Evolutionary conservation across 305 asterid genomes (phyloP), one percentile per base, ranked within the genome.

Genomic region (Striga hermonthica): DNA sequence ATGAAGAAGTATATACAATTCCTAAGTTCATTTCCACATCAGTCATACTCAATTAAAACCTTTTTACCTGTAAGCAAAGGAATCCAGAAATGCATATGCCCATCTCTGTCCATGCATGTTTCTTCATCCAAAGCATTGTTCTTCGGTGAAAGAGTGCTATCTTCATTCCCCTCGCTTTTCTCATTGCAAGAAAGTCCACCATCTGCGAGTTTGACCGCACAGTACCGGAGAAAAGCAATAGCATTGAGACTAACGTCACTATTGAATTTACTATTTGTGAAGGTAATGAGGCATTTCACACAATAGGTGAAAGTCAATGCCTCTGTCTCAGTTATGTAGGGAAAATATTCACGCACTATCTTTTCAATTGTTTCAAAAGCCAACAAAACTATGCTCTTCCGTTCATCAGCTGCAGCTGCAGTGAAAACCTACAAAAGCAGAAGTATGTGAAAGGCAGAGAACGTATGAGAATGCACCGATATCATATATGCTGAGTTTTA

Each of bases 341-440:
- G 85, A 79, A 94, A 94, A 78, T 94, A 94, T 70, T 94, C 99
- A 67, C 97, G 86, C 57, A 90, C 99, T 58, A 94, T 94, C 81
- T 88, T 93, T 76, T 94, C 99, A 95, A 90, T 90, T 57, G 96
- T 94, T 83, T 94, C 89, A 75, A 94, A 94, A 70, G 99, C 99
- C 74, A 94, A 74, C 79, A 86, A 78, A 62, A 94, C 97, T 49
- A 94, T 85, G 75, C 94, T 94, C 81, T 90, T 94, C 85, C 96
- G 83, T 79, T 94, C 95, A 76, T 94, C 99, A 68, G 95, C 90
- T 49, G 97, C 99, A 70, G 99, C 99, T 60, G 93, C 82, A 60
- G 97, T 88, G 78, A 94, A 94, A 69, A 94, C 95, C 99, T 93
- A 87, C 62, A 61, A 74, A 74, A 9, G 44, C 8, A 15, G 47